Base-by-base conservation (phyloP, 2,329 filamentous ascomycete species). In the Westerdykella sp. region DNA sequence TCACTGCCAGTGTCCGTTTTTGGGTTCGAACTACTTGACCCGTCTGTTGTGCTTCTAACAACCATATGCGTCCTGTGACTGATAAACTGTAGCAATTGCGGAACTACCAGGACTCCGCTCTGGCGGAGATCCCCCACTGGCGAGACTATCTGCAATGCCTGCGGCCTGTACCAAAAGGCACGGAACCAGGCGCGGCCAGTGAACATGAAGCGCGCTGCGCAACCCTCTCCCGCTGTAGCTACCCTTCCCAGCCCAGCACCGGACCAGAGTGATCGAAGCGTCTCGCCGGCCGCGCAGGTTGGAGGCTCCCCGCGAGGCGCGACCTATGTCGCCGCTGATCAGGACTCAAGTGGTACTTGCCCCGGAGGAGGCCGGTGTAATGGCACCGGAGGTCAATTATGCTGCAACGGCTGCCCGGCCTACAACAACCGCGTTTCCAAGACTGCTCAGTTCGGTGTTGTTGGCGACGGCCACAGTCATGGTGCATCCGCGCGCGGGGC, bases 341-440 rank as follows among this genome's bases (percentile, higher is more conserved):
- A 86, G 53, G 83, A 79, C 36, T 73, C 82, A 4, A 79, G 81
- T 35, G 93, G 93, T n/a, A 94, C 90, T 11, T 98, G 93, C 66
- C 93, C 93, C 12, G 93, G 93, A 31, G 91, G 91, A 49, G 93
- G 93, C 32, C 85, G 85, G 45, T 98, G 93, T 66, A 97, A 98
- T 65, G 93, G 93, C 38, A 97, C 93, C 16, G 93, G 93, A 36
- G 93, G 93, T 41, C 89, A 93, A 25, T 87, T 95, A 62, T 91
- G 89, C 15, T 98, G 93, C 66, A 89, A 87, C 64, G 93, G 93
- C 11, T 98, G 93, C 62, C 93, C 93, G 30, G 93, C 93, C 2
- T 98, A 87, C 74, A 98, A 98, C 74, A 98, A 98, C 62, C 81
- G 93, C 41, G 83, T 97, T 32, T 86, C 91, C 28, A 97, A 96